Base-by-base conservation (phyloP, 306 rosid genomes). In the Fragaria ananassa region DNA sequence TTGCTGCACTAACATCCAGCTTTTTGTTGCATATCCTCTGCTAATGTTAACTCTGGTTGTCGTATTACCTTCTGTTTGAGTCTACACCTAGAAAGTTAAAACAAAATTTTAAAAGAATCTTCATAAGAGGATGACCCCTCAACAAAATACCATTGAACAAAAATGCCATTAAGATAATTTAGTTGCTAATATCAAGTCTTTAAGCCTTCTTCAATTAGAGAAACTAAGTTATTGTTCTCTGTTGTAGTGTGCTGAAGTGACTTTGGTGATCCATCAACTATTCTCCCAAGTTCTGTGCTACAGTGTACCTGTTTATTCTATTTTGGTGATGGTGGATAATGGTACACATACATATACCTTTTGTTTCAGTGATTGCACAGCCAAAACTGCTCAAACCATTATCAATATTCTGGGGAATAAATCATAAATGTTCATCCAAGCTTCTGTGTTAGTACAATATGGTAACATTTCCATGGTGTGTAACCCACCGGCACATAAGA, bases 161-260 rank as follows among this genome's bases (percentile, higher is more conserved):
- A 35, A 18, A 37, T 17, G 49, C 14, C 70, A 19, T 39, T 4
- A 9, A 10, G 13, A 37, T 37, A 10, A 15, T 4, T 29, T 11
- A 29, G 1, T 31, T 62, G 70, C 1, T 37, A 64, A 8, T 10
- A 10, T 9, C 15, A 23, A 23, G 18, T 29, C 67, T 11, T 21
- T 41, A 58, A 19, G 50, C 61, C 49, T 29, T 7, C 25, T n/a
- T 44, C 7, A 17, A 14, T 67, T 27, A 37, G 23, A 3, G 7
- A 12, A 21, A 61, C 35, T 29, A 61, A 44, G 8, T 31, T 63
- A 19, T 23, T 15, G n/a, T 71, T 62, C n/a, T 66, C 58, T 66
- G 25, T 35, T 68, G 79, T 77, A 78, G 82, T 68, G 85, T 73
- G 51, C 47, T 78, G 51, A 82, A 82, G 85, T 82, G 85, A 82